Evolutionary conservation across 805 yeast genomes (phyloP).

Genomic region (Lipomyces starkeyi): DNA sequence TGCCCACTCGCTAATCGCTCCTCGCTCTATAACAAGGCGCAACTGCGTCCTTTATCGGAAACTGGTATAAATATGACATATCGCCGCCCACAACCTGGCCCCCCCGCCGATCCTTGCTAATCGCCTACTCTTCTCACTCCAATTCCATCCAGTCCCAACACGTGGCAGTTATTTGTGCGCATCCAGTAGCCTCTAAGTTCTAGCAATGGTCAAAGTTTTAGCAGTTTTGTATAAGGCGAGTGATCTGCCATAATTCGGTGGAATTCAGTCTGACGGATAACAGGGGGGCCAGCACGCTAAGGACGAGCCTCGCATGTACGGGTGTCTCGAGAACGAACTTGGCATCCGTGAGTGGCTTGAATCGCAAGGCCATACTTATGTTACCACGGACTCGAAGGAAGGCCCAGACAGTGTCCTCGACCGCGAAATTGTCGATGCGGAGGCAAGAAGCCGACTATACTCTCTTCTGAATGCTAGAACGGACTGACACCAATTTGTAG

Average conservation of each 20-base stretch:
- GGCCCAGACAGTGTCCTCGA: constrained; percentile 65
- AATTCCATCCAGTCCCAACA: not conserved
- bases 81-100: not conserved
- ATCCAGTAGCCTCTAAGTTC: not conserved
- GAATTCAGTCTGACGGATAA: not conserved
- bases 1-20: no score
- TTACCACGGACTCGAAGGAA: constrained; percentile 73
- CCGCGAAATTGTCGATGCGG: constrained; percentile 71
- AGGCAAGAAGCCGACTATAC: constrained; percentile 43
- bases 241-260: not conserved
- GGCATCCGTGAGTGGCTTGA: constrained; percentile 72
- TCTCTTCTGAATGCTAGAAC: not conserved
- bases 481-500: not conserved
- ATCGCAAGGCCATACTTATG: constrained; percentile 67
- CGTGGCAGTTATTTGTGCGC: no score
- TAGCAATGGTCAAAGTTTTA: constrained; percentile 39
- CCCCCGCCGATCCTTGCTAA: not conserved
- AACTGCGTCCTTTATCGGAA: not conserved
- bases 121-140: constrained; percentile 2
- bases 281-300: constrained; percentile 54
- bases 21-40: no score
- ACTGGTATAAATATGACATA: not conserved
- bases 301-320: constrained; percentile 66
- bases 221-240: constrained; percentile 47
- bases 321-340: constrained; percentile 75